A percentile compares a stretch with the other conserved stretches of the same genome.
phyloP scores from a whole-genome alignment of 2,329 filamentous ascomycete species.

The Fusarium sp. region DNA sequence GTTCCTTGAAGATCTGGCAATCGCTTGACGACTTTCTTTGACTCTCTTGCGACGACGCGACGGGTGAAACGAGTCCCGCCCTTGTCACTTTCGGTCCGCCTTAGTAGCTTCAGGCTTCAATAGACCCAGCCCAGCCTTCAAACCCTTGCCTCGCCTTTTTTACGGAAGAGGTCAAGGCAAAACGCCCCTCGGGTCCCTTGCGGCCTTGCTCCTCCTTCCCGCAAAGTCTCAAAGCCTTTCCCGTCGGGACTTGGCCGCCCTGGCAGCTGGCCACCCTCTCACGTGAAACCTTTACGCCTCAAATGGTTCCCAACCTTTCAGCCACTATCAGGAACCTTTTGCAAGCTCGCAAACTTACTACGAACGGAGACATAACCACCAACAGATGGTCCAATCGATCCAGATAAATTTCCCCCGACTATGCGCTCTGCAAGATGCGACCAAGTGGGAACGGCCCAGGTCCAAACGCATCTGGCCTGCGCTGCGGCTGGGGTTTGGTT shows the following conservation, averaged over 20 bases:
- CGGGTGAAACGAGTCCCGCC: slow-evolving; percentile 24
- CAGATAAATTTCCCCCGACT: neutral
- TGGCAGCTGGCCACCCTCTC: slow-evolving; percentile 17
- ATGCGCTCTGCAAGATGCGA: slow-evolving; percentile 20
- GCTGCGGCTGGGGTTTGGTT: slow-evolving; percentile 22
- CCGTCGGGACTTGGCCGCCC: slow-evolving; percentile 16
- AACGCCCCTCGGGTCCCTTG: neutral
- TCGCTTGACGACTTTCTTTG: neutral
- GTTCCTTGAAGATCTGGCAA: neutral
- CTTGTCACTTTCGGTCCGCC: slow-evolving; percentile 30
- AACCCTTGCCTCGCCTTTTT: slow-evolving; percentile 7
- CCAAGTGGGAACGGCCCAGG: slow-evolving; percentile 24
- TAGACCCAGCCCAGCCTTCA: slow-evolving; percentile 6
- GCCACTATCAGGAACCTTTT: slow-evolving; percentile 5
- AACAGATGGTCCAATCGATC: neutral
- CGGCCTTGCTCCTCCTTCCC: neutral
- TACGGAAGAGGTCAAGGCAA: slow-evolving; percentile 30
- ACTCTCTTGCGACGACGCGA: neutral
- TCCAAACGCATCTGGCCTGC: slow-evolving; percentile 16
- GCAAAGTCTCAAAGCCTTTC: slow-evolving; percentile 31
- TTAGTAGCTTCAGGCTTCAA: slow-evolving; percentile 35
- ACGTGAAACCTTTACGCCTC: slow-evolving; percentile 12
- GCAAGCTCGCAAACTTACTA: neutral
- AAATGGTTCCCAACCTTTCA: neutral
- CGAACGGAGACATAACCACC: neutral